These are phyloP conservation scores for Taxillus chinensis DNA, from an alignment of 164 flowering plant species.

Conservation along the genomic window DNA sequence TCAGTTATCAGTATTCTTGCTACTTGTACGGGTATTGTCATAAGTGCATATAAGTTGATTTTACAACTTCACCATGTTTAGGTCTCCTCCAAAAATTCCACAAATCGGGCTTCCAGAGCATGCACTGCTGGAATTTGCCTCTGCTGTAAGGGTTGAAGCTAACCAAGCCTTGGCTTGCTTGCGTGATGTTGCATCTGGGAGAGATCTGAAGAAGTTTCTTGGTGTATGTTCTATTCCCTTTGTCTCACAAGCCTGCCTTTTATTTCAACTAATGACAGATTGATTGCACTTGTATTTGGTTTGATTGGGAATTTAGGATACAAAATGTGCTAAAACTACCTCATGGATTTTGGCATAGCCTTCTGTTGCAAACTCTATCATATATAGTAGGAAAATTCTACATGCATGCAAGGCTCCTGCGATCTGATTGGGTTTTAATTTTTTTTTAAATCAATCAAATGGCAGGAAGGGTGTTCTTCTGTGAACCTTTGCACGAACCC, in stretches of 20 bases:
- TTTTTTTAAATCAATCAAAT: too few relatives aligned
- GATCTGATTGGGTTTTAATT: too few relatives aligned
- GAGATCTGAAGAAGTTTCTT: constrained; percentile 33
- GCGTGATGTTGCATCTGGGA: constrained; percentile 31
- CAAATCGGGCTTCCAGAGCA: constrained; percentile 34
- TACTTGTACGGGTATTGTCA: background rate
- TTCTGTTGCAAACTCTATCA: too few relatives aligned
- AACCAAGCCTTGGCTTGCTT: constrained; percentile 20
- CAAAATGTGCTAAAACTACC: too few relatives aligned
- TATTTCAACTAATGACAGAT: too few relatives aligned
- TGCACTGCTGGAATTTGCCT: constrained; percentile 24
- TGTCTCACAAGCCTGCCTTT: background rate
- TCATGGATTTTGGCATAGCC: too few relatives aligned
- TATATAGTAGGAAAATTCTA: too few relatives aligned
- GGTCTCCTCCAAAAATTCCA: constrained; percentile 50
- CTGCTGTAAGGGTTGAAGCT: constrained; percentile 23
- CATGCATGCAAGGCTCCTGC: too few relatives aligned
- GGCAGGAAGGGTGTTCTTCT: too few relatives aligned
- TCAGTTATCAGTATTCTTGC: constrained; percentile 14
- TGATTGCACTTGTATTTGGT: too few relatives aligned
- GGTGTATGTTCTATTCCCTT: constrained; percentile 16
- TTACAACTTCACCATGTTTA: constrained; percentile 6
- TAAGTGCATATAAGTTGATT: background rate
- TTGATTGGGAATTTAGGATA: too few relatives aligned
- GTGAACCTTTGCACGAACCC: too few relatives aligned